phyloP scores from a whole-genome alignment of 176 grass and related monocot genomes.

The Elymus sibiricus region DNA sequence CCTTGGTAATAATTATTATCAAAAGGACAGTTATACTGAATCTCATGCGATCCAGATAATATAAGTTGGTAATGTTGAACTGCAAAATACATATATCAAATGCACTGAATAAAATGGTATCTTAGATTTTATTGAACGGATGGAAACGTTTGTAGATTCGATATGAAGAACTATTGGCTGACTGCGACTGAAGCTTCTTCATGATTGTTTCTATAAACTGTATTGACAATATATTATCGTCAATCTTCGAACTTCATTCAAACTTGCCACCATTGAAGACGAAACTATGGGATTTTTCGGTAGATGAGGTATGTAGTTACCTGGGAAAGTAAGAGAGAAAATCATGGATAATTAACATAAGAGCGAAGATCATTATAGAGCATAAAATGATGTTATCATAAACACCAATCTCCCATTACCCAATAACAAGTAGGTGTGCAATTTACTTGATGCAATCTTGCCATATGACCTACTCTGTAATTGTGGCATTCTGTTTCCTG shows the following conservation, averaged over 20 bases:
- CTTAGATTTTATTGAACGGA: no score
- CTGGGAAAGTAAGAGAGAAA: not conserved
- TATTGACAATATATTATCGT: no score
- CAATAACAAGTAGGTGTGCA: not conserved
- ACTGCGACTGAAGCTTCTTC: not conserved
- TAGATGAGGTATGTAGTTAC: not conserved
- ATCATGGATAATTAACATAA: not conserved
- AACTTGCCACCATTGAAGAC: no score
- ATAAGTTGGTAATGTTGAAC: no score
- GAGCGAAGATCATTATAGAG: not conserved
- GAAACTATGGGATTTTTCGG: no score
- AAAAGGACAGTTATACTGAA: no score
- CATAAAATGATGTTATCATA: not conserved
- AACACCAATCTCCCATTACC: not conserved
- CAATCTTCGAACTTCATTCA: no score
- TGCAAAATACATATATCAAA: no score
- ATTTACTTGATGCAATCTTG: not conserved
- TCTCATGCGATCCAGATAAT: no score
- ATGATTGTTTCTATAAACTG: not conserved
- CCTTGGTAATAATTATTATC: no score
- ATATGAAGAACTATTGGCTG: not conserved
- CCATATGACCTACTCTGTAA: slow-evolving; percentile 10
- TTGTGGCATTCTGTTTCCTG: not conserved
- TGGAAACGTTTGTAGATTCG: not conserved
- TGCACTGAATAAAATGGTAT: no score